Evolutionary conservation across 1,284 basidiomycete species (phyloP), one percentile per base, ranked within the genome.

Genomic region (Porodaedalea pini): DNA sequence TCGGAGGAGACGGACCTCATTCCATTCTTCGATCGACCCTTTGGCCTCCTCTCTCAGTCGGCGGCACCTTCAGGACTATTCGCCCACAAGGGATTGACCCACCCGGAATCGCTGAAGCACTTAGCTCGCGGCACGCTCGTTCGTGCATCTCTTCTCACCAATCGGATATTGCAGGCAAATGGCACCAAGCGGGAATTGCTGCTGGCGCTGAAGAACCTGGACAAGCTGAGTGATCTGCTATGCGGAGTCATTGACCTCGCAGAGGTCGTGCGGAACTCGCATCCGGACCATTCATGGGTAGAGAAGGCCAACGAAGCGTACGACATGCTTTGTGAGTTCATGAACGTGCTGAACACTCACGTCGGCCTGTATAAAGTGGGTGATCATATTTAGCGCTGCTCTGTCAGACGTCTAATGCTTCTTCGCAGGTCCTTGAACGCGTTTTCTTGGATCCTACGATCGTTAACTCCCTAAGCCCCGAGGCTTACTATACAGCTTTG

Each of bases 271-370:
- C 81, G 95, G 60, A 96, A 97, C 68, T 88, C 93, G 0, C 94
- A 98, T 75, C 95, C 96, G 0, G 91, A 96, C 65, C 73, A 75
- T 17, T 68, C 73, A 49, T 98, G 96, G 95, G 81, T 92, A 8
- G 79, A 82, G 23, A 88, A 87, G 54, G 92, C 93, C 32, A 92
- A 98, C 67, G 77, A 81, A 58, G 90, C 92, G 41, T 98, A 98
- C 71, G 94, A 95, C 72, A 85, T 84, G 59, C 77, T 98, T 57
- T 98, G 94, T 76, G 90, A 94, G 71, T 96, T 91, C 72, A 98
- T 99, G 95, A 98, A 98, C 73, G 86, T 92, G 39, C 79, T 99
- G 59, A 99, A 99, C 72, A 98, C 95, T 15, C 82, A 98, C 75
- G 87, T 89, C n/a, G 93, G 89, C 17, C 75, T 99, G 41, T 98